Conservation (phyloP, 768 basidiomycete species). For the Rhodocollybia butyracea region DNA sequence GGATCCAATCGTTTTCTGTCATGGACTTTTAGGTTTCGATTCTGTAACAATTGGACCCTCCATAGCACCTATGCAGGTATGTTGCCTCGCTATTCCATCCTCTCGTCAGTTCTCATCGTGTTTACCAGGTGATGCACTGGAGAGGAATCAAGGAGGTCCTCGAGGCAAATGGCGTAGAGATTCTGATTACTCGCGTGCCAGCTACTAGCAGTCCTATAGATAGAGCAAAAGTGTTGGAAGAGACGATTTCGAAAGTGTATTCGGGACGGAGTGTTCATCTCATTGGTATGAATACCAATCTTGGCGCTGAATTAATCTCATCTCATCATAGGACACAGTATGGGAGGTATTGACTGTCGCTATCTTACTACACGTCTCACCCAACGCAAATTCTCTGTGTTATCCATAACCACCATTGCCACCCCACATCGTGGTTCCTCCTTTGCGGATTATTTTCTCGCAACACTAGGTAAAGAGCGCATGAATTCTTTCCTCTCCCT, state of each 20-base stretch:
- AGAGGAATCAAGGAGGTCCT: conserved; percentile 93
- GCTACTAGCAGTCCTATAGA: conserved; percentile 87
- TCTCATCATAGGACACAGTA: conserved; percentile 9
- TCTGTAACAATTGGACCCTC: conserved; percentile 74
- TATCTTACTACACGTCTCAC: conserved; percentile 81
- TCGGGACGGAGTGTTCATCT: conserved; percentile 85
- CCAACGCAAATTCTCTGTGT: conserved; percentile 71
- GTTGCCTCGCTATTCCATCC: too few species aligned
- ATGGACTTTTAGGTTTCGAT: conserved; percentile 90
- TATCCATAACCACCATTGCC: conserved; percentile 90
- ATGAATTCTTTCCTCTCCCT: conserved; percentile 70
- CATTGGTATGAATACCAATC: conserved; percentile 51
- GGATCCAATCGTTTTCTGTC: conserved; percentile 92
- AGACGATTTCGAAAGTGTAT: conserved; percentile 75
- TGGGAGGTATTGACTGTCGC: conserved; percentile 92
- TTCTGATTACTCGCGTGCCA: conserved; percentile 91
- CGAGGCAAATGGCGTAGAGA: conserved; percentile 82
- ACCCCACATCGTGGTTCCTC: conserved; percentile 92
- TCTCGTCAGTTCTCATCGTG: too few species aligned
- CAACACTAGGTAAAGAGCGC: conserved; percentile 60
- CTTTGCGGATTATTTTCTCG: conserved; percentile 89
- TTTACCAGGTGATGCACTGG: conserved; percentile 94
- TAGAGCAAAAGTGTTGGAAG: conserved; percentile 86
- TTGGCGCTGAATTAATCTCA: conserved; percentile 9
- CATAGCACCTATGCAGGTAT: conserved; percentile 72